A percentile compares a stretch with the other conserved stretches of the same genome.
phyloP scores from a whole-genome alignment of 495 filamentous ascomycete genomes.

The Talaromyces wortmannii region DNA sequence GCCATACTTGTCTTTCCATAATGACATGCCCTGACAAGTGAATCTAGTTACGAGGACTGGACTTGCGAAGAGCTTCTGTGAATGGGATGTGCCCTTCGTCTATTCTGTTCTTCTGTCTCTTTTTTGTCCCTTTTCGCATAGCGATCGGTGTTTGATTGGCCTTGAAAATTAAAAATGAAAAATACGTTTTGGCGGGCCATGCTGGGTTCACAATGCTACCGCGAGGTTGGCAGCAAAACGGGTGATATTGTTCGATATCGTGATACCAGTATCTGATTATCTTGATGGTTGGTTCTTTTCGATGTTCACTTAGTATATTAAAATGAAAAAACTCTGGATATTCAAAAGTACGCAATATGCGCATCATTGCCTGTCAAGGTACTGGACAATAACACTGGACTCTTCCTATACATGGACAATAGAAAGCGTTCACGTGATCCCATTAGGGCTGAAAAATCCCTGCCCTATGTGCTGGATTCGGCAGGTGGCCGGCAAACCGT shows the following conservation, averaged over 20 bases:
- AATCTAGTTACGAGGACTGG: constrained; percentile 91
- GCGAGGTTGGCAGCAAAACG: too few species aligned
- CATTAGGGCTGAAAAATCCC: too few species aligned
- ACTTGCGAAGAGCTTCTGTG: constrained; percentile 89
- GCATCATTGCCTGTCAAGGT: too few species aligned
- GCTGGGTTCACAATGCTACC: background rate
- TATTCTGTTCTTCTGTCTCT: background rate
- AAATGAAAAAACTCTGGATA: background rate
- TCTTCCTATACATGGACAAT: too few species aligned
- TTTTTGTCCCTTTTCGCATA: constrained; percentile 23
- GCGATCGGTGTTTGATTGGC: constrained; percentile 32
- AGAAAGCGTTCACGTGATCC: too few species aligned
- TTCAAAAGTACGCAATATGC: background rate
- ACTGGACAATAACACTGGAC: too few species aligned
- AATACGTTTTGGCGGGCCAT: background rate
- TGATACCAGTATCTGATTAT: background rate
- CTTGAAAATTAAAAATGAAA: background rate
- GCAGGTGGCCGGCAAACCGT: too few species aligned
- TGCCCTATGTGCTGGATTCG: too few species aligned
- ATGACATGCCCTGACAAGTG: constrained; percentile 11
- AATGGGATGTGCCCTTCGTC: background rate
- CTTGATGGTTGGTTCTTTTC: too few species aligned
- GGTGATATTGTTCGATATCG: background rate
- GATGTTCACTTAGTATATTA: too few species aligned
- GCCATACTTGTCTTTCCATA: background rate